These are phyloP conservation scores for Blastocystis sp. DNA, from an alignment of 352 stramenopile genomes.

Conservation along the genomic window DNA sequence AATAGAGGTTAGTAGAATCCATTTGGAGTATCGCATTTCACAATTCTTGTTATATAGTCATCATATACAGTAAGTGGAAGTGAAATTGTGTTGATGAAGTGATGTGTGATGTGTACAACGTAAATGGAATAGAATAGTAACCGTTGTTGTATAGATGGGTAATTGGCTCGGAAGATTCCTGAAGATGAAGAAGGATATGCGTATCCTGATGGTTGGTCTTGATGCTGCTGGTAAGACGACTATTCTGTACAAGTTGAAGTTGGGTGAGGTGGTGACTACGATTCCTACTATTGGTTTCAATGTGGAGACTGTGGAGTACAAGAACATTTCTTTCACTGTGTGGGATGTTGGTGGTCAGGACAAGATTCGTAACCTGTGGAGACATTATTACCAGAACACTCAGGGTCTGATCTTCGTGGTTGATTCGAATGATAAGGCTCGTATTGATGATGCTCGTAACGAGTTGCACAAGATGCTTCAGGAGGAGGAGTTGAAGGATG, in stretches of 20 bases:
- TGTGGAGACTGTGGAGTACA: constrained; percentile 99
- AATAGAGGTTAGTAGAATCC: too few relatives aligned
- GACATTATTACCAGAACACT: constrained; percentile 99
- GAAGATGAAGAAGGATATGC: constrained; percentile 80
- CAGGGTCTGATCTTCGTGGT: constrained; percentile 99
- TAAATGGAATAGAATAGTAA: too few relatives aligned
- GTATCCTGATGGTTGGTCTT: constrained; percentile 88
- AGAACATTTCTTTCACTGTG: constrained; percentile 98
- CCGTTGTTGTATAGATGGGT: constrained; percentile 51
- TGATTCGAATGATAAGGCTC: constrained; percentile 95
- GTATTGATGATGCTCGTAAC: constrained; percentile 90
- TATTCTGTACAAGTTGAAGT: constrained; percentile 86
- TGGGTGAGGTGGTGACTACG: constrained; percentile 91
- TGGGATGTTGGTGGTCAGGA: constrained; percentile 98
- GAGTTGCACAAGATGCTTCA: constrained; percentile 97
- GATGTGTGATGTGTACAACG: too few relatives aligned
- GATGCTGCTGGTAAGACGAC: constrained; percentile 93
- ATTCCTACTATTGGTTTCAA: constrained; percentile 85
- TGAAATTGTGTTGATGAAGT: too few relatives aligned
- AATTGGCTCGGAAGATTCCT: constrained; percentile 60
- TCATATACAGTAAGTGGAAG: too few relatives aligned
- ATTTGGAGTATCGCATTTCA: too few relatives aligned
- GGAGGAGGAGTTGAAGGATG: constrained; percentile 93
- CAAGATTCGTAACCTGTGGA: constrained; percentile 93
- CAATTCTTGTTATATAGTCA: too few relatives aligned